Base-by-base conservation (phyloP, 306 rosid species). In the Quercus suber region DNA sequence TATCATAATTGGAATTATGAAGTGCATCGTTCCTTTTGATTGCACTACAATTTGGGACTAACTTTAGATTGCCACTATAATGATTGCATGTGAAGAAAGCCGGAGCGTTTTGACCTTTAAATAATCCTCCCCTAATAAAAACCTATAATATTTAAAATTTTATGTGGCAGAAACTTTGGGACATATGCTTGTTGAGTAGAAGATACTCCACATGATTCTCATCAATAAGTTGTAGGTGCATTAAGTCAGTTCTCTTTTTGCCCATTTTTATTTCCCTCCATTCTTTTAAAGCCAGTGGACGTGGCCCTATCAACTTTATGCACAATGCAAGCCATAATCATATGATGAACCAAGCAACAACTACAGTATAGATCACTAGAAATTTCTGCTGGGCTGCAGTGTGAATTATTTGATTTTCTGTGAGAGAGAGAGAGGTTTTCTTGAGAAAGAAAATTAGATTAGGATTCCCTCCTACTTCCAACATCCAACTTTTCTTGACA, bases 21-120 rank as follows among this genome's bases (percentile, higher is more conserved):
- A 37, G 79, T 73, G 79, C 73, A 55, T 23, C 41, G 45, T 18
- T 74, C 45, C 75, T 77, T 77, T 69, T 6, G 17, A 23, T 59
- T 59, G 31, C 51, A 19, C 72, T n/a, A 7, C 15, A 35, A 19
- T 15, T 8, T 18, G 1, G 72, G 51, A 33, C 51, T 35, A 63
- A 3, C 15, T 4, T 35, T 67, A 55, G n/a, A 37, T 76, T 57
- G 72, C 55, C 55, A 11, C 20, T 53, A 33, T 51, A 58, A 77
- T 84, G 79, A 84, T 80, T 68, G 82, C 82, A 51, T 51, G 53
- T 41, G 65, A 53, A 53, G 84, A 81, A 81, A 55, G 71, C 28
- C 25, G 5, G 81, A 23, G 76, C 57, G 69, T 55, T 53, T 77
- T 84, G 82, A 80, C 76, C 69, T 49, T 65, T 25, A 41, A 74